Evolutionary conservation across 257 asterid species (phyloP).

Genomic region (Marsdenia floribunda): DNA sequence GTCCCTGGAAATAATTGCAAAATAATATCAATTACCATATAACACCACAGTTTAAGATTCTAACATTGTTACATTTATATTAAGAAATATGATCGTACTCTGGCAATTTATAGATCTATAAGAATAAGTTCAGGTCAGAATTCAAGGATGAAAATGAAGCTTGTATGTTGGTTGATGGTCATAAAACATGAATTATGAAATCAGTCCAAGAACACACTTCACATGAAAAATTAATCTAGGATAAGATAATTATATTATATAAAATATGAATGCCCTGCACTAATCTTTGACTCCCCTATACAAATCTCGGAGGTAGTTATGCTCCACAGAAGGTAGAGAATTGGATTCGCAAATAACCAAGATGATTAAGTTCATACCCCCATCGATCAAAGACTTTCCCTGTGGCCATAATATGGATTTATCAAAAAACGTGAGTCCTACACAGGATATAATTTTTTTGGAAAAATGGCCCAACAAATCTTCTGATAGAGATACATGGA

Average conservation of each 20-base stretch:
- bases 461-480: too few species aligned
- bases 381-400: neutral
- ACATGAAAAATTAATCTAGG: neutral
- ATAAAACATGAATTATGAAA: neutral
- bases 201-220: neutral
- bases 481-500: too few species aligned
- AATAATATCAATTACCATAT: neutral
- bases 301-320: neutral
- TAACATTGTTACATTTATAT: neutral
- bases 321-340: neutral
- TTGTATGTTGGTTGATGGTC: neutral
- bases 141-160: neutral
- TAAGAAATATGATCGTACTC: neutral
- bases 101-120: neutral
- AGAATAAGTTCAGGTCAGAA: neutral
- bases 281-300: neutral
- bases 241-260: neutral
- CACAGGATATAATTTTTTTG: neutral
- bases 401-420: neutral
- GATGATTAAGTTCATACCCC: neutral
- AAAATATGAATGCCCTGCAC: neutral
- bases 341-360: neutral
- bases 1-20: slow-evolving; percentile 17
- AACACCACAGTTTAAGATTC: neutral
- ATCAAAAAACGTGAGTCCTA: neutral